phyloP scores from a whole-genome alignment of 2,329 filamentous ascomycete genomes.

The Talaromyces verruculosus region DNA sequence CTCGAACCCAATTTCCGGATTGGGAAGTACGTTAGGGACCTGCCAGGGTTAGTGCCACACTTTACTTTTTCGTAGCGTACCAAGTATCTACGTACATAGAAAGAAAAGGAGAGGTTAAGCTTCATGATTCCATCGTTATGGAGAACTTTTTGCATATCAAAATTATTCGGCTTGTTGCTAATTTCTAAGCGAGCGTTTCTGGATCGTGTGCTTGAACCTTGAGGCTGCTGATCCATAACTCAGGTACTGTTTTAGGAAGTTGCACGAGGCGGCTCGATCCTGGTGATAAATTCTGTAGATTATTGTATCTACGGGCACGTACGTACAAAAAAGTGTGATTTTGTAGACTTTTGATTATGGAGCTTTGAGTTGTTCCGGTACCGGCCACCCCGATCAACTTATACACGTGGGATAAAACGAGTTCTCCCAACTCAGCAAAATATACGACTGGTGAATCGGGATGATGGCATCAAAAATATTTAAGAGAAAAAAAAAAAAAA shows the following conservation, averaged over 20 bases:
- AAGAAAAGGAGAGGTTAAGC: neutral
- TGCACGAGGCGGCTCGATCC: neutral
- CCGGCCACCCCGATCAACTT: neutral
- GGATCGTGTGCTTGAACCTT: neutral
- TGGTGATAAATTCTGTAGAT: neutral
- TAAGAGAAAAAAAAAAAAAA: neutral
- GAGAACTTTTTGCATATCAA: neutral
- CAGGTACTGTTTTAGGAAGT: neutral
- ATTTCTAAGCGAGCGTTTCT: conserved; percentile 2
- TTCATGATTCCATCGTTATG: neutral
- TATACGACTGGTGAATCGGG: neutral
- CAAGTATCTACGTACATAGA: neutral
- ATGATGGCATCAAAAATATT: neutral
- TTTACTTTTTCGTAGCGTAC: neutral
- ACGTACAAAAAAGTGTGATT: neutral
- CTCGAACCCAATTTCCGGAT: neutral
- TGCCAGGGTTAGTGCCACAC: neutral
- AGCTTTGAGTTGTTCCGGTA: neutral
- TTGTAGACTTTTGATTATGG: neutral
- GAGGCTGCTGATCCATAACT: neutral
- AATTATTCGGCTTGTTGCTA: neutral
- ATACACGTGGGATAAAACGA: neutral
- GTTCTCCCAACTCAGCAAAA: neutral
- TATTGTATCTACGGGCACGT: neutral
- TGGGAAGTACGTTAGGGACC: neutral